A percentile compares a stretch with the other conserved stretches of the same genome.
Evolutionary conservation across 768 basidiomycete genomes (phyloP).

Genomic region (Mycena amicta): DNA sequence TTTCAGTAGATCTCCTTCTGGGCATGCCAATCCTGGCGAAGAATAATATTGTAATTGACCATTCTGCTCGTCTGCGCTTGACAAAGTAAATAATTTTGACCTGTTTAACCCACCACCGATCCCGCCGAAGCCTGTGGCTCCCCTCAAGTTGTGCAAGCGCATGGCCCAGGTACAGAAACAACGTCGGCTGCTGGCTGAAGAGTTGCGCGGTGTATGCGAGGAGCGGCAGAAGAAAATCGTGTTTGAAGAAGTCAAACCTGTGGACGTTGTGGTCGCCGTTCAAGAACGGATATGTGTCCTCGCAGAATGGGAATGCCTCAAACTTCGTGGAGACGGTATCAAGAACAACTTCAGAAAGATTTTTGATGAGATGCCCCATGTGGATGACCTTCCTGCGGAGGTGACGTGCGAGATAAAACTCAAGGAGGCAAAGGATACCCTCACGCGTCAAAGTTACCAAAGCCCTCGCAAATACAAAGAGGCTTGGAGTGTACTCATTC

Average conservation of each 20-base stretch:
- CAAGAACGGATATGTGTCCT: neutral
- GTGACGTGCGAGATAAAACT: constrained; percentile 22
- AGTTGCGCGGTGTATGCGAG: neutral
- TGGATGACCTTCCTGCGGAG: constrained; percentile 21
- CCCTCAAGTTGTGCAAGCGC: neutral
- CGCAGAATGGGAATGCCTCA: constrained; percentile 3
- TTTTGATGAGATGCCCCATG: constrained; percentile 23
- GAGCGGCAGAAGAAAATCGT: neutral
- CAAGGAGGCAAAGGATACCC: constrained; percentile 23
- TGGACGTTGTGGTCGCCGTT: constrained; percentile 1
- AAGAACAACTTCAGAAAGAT: neutral
- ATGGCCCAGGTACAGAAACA: neutral
- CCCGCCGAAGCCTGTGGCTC: neutral
- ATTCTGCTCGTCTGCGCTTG: no score
- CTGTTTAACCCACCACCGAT: neutral
- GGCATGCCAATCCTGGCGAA: neutral
- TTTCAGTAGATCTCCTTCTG: neutral
- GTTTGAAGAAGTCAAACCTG: neutral
- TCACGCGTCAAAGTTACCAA: constrained; percentile 23
- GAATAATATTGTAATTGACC: neutral
- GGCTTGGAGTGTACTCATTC: constrained; percentile 29
- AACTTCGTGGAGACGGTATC: neutral
- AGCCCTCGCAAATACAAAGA: constrained; percentile 34
- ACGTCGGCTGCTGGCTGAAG: neutral
- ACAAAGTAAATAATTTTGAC: neutral